Conservation (phyloP, 2,329 filamentous ascomycete species). For the Byssothecium circinans region DNA sequence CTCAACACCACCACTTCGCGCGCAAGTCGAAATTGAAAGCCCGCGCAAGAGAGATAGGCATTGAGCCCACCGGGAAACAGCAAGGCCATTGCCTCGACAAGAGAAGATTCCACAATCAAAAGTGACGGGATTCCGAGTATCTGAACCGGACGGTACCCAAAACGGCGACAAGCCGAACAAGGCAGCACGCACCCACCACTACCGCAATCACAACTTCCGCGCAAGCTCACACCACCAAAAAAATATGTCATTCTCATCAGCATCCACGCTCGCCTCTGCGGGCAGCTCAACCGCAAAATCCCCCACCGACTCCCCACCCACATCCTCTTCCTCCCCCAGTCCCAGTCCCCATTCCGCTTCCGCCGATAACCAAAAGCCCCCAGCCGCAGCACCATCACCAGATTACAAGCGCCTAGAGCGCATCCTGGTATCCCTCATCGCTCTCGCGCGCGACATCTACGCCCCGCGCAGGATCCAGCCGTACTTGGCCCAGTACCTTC, state of each 20-base stretch:
- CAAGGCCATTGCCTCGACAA: no score
- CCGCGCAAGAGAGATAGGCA: no score
- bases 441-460: slow-evolving; percentile 4
- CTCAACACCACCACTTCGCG: no score
- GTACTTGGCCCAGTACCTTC: background rate
- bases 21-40: no score
- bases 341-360: background rate
- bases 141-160: no score
- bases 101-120: no score
- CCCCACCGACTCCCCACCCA: background rate
- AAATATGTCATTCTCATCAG: slow-evolving; percentile 10
- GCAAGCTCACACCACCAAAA: background rate
- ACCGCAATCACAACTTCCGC: no score
- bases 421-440: slow-evolving; percentile 4
- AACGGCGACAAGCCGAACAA: no score
- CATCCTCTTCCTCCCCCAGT: background rate
- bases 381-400: background rate
- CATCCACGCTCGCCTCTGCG: background rate
- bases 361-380: background rate
- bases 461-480: background rate
- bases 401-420: slow-evolving; percentile 7
- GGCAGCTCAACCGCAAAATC: background rate
- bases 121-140: no score
- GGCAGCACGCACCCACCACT: no score
- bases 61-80: no score